These are phyloP conservation scores for Xylariaceae sp. DNA, from an alignment of 2,329 filamentous ascomycete species.

Conservation along the genomic window DNA sequence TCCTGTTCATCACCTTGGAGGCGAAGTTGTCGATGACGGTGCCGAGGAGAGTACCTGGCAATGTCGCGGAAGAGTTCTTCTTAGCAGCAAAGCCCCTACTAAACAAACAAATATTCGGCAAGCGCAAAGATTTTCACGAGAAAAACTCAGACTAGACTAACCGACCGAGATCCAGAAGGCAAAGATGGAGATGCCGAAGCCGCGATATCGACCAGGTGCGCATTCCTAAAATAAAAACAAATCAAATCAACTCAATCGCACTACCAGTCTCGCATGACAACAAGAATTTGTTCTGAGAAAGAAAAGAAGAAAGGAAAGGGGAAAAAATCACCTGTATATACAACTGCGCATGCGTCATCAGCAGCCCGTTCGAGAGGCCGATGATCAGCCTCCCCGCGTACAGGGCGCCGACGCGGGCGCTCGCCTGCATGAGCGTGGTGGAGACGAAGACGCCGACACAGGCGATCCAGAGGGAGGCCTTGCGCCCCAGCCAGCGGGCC, in stretches of 20 bases:
- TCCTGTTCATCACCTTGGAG: conserved; percentile 20
- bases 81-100: too few species aligned
- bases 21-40: conserved; percentile 47
- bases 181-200: conserved; percentile 42
- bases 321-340: conserved; percentile 23
- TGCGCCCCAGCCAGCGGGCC: conserved; percentile 32
- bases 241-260: conserved; percentile 7
- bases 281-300: too few species aligned
- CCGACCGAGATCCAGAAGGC: conserved; percentile 44
- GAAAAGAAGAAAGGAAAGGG: too few species aligned
- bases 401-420: conserved; percentile 40
- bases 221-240: conserved; percentile 36
- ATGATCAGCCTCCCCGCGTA: conserved; percentile 45
- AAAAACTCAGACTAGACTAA: conserved; percentile 22
- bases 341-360: conserved; percentile 36
- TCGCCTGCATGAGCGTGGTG: conserved; percentile 48
- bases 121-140: neutral
- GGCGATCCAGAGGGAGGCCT: conserved; percentile 35
- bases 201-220: conserved; percentile 41
- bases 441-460: conserved; percentile 35
- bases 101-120: too few species aligned
- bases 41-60: conserved; percentile 45
- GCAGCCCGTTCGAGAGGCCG: conserved; percentile 36
- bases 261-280: too few species aligned
- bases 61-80: too few species aligned